Percentiles rank a stretch among this genome's conserved stretches.
phyloP scores from a whole-genome alignment of 2,329 filamentous ascomycete genomes.

The Epichloe coenophiala region DNA sequence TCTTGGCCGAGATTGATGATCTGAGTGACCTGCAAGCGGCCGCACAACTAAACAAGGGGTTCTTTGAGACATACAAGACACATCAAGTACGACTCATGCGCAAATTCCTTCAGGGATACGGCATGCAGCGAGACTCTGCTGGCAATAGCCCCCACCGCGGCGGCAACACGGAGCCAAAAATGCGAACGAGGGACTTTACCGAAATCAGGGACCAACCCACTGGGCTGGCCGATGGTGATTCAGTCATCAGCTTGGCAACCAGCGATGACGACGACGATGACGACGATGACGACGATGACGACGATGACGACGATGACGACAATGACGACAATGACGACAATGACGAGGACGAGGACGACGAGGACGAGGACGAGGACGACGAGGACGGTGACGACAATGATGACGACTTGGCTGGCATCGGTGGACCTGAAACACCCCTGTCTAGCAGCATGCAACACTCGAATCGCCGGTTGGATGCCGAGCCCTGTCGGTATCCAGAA shows the following conservation, averaged over 20 bases:
- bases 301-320: conserved; percentile 6
- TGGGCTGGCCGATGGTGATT: neutral
- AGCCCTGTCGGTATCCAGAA: neutral
- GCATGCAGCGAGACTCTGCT: conserved; percentile 2
- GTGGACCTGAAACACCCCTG: neutral
- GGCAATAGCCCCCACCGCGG: neutral
- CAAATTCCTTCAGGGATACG: conserved; percentile 18
- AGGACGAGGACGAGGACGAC: no score
- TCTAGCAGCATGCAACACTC: neutral
- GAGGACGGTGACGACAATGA: conserved; percentile 11
- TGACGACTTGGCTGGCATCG: conserved; percentile 8
- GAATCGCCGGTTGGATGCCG: neutral
- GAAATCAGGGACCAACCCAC: conserved; percentile 14
- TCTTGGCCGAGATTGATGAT: conserved; percentile 26
- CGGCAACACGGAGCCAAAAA: conserved; percentile 21
- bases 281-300: conserved; percentile 13
- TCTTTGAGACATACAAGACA: conserved; percentile 31
- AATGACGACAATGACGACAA: conserved; percentile 12
- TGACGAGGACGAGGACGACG: no score
- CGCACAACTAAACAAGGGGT: conserved; percentile 27
- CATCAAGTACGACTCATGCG: conserved; percentile 28
- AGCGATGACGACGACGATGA: conserved; percentile 10
- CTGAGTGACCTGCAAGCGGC: conserved; percentile 28
- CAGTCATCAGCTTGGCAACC: neutral
- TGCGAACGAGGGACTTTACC: conserved; percentile 18